These are phyloP conservation scores for Cymbidium sinense DNA, from an alignment of 106 monocot species.

Conservation along the genomic window DNA sequence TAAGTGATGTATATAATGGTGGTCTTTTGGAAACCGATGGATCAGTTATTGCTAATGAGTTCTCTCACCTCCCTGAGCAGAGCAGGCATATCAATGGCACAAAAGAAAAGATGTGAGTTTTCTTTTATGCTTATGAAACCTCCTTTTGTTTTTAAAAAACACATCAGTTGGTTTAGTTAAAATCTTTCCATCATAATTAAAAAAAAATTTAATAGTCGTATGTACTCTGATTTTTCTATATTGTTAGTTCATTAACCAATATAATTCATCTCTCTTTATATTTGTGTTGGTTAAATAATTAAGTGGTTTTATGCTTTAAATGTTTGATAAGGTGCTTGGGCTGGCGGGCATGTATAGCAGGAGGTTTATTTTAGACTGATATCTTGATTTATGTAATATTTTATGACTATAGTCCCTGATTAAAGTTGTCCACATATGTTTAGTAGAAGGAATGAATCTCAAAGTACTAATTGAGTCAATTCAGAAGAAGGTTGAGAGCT, in stretches of 20 bases:
- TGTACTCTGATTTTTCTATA: neutral
- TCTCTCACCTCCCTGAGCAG: slow-evolving; percentile 23
- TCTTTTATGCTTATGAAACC: neutral
- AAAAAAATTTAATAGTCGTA: neutral
- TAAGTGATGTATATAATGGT: slow-evolving; percentile 69
- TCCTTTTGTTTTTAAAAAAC: neutral
- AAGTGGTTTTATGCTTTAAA: neutral
- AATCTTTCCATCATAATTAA: neutral
- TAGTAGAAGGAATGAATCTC: neutral
- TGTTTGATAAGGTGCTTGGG: neutral
- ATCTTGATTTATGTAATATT: neutral
- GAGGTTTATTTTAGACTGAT: neutral
- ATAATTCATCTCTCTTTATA: neutral
- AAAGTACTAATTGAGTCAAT: neutral
- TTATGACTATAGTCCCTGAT: neutral
- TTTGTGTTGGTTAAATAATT: neutral
- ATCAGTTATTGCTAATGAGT: slow-evolving; percentile 35
- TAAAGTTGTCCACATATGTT: neutral
- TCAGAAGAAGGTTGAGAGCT: neutral
- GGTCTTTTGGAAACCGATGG: slow-evolving; percentile 62
- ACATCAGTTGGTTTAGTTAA: neutral
- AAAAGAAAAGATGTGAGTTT: slow-evolving; percentile 35
- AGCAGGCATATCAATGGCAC: slow-evolving; percentile 12
- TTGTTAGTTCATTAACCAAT: neutral
- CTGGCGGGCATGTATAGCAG: neutral